phyloP scores from a whole-genome alignment of 441 rosid genomes.

The Syzygium malaccense region DNA sequence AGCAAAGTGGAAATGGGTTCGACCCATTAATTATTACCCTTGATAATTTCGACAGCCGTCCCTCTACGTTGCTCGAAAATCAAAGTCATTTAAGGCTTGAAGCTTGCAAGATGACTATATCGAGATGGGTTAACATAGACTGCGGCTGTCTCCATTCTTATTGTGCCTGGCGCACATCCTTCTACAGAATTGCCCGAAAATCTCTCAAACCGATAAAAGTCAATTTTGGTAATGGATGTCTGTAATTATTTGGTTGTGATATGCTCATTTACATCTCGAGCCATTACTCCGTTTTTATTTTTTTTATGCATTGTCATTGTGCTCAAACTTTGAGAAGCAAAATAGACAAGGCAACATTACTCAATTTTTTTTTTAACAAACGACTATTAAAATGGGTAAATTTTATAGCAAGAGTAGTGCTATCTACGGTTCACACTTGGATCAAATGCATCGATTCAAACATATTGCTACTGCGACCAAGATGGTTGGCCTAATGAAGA shows the following conservation, averaged over 20 bases:
- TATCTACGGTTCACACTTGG: not conserved
- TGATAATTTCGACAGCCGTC: not conserved
- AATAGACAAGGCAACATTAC: not conserved
- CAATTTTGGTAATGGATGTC: no score
- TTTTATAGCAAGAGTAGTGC: not conserved
- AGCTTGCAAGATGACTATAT: not conserved
- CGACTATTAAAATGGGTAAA: not conserved
- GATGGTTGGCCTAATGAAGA: not conserved
- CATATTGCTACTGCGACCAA: not conserved
- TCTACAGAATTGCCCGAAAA: no score
- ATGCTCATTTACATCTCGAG: not conserved
- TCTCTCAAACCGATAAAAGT: no score
- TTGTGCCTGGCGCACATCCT: not conserved
- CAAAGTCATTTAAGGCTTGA: not conserved
- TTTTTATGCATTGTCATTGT: not conserved
- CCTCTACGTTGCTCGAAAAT: not conserved
- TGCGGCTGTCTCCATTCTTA: not conserved
- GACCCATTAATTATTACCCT: not conserved
- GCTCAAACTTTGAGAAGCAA: not conserved
- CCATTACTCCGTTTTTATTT: not conserved
- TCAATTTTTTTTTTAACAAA: not conserved
- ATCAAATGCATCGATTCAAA: not conserved
- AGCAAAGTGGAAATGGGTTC: not conserved
- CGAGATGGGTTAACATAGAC: not conserved
- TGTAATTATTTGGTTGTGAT: no score